Evolutionary conservation across 176 grass and related monocot species (phyloP).

Genomic region (Oryza longistaminata): DNA sequence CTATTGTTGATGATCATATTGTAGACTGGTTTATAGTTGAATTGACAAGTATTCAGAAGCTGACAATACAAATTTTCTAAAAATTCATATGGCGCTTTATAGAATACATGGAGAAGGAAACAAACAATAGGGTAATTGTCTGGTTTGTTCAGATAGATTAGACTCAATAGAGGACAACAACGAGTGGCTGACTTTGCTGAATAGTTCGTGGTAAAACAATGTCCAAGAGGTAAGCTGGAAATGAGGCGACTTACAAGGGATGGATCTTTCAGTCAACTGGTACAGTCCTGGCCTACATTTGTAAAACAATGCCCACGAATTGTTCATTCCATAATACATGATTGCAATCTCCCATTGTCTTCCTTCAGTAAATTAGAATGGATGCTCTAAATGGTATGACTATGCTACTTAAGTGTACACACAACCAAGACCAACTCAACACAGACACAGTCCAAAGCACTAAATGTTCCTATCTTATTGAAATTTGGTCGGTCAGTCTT

Average conservation of each 20-base stretch:
- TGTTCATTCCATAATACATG: constrained; percentile 7
- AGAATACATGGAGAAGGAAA: too few species aligned
- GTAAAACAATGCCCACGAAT: not conserved
- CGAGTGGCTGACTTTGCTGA: not conserved
- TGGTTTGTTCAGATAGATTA: not conserved
- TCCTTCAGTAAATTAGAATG: not conserved
- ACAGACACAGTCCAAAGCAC: not conserved
- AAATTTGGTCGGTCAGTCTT: too few species aligned
- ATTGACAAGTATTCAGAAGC: too few species aligned
- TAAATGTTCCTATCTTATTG: not conserved
- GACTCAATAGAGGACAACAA: not conserved
- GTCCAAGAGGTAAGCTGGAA: not conserved
- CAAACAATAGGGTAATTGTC: not conserved
- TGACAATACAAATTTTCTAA: too few species aligned
- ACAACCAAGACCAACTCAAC: not conserved
- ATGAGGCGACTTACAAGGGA: not conserved
- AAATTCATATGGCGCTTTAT: too few species aligned
- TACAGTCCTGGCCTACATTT: not conserved
- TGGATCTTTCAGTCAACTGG: not conserved
- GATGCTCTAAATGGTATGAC: not conserved
- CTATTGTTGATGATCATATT: too few species aligned
- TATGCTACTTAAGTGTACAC: not conserved
- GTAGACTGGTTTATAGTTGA: too few species aligned
- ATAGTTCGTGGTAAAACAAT: not conserved
- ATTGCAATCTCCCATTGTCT: not conserved